Conservation (phyloP, 2,329 filamentous ascomycete species). For the Calonectria pauciramosa region DNA sequence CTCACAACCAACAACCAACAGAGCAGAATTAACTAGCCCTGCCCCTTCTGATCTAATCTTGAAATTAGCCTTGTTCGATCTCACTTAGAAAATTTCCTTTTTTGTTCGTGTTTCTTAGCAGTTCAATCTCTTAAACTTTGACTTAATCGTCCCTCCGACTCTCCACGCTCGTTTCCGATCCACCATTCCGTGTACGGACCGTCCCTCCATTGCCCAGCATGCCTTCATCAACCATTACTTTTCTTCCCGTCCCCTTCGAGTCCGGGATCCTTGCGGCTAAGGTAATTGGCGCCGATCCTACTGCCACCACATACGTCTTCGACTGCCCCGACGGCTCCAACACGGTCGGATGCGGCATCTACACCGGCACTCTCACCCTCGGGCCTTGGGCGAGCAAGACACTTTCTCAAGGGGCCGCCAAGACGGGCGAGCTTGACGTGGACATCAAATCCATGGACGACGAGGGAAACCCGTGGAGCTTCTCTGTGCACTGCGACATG, state of each 20-base stretch:
- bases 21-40: neutral
- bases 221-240: neutral
- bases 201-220: neutral
- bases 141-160: neutral
- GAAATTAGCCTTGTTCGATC: neutral
- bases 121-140: neutral
- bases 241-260: neutral
- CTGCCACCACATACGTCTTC: neutral
- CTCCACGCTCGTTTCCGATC: neutral
- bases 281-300: neutral
- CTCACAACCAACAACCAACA: neutral
- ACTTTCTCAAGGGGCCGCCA: neutral
- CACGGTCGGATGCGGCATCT: neutral
- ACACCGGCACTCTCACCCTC: conserved; percentile 11
- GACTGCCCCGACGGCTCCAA: conserved; percentile 15
- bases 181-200: neutral
- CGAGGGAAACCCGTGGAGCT: neutral
- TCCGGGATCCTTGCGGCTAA: neutral
- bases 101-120: neutral
- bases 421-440: conserved; percentile 12
- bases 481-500: conserved; percentile 23
- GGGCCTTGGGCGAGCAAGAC: conserved; percentile 34
- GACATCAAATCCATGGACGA: neutral
- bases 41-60: neutral
- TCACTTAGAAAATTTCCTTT: neutral